Conservation (phyloP, 108 stramenopile species). For the Skeletonema menzelii region DNA sequence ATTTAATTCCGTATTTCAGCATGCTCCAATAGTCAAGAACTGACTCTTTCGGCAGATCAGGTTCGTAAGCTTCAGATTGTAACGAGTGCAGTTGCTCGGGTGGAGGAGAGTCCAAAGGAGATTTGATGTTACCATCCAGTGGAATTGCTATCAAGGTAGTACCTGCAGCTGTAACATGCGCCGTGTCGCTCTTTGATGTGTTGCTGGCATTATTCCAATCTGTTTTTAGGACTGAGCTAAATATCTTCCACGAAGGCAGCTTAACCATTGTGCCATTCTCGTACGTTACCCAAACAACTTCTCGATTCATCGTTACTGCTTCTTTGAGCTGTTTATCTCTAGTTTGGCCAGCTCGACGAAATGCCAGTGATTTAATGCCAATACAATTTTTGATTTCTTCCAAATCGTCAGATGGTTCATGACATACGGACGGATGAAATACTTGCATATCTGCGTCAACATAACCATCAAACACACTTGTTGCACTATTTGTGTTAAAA, state of each 20-base stretch:
- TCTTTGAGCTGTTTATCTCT: neutral
- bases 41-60: conserved; percentile 11
- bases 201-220: conserved; percentile 17
- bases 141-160: conserved; percentile 21
- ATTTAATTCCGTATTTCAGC: neutral
- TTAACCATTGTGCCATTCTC: conserved; percentile 71
- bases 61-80: neutral
- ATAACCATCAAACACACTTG: neutral
- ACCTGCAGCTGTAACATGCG: neutral
- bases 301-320: conserved; percentile 8
- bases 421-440: conserved; percentile 20
- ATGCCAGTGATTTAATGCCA: conserved; percentile 28
- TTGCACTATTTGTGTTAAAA: neutral
- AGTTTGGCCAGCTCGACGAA: conserved; percentile 4
- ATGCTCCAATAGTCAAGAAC: conserved; percentile 30
- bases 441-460: conserved; percentile 23
- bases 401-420: neutral
- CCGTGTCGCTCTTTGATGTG: conserved; percentile 5
- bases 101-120: conserved; percentile 42
- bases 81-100: neutral
- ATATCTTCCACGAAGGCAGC: conserved; percentile 71
- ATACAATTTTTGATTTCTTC: conserved; percentile 1
- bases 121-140: conserved; percentile 32
- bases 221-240: conserved; percentile 45
- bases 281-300: conserved; percentile 70